phyloP scores from a whole-genome alignment of 225 moss, liverwort and hornwort genomes.

The Thuidium tamariscinum region DNA sequence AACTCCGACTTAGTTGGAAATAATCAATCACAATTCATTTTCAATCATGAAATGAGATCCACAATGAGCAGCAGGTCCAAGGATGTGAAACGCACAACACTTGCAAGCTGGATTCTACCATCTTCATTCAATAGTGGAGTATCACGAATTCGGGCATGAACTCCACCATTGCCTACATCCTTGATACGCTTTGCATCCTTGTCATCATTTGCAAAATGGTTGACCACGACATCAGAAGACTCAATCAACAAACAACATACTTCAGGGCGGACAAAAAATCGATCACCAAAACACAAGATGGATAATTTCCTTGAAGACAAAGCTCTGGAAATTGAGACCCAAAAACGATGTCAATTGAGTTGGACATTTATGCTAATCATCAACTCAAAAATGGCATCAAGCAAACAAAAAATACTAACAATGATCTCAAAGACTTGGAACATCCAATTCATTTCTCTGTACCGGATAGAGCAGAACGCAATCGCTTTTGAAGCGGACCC shows the following conservation, averaged over 20 bases:
- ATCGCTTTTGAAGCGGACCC: not conserved
- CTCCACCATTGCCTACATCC: not conserved
- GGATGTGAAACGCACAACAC: not conserved
- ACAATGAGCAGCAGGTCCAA: too few relatives aligned
- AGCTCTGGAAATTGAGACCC: not conserved
- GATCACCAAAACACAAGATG: not conserved
- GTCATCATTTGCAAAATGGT: not conserved
- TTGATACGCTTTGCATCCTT: not conserved
- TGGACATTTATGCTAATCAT: not conserved
- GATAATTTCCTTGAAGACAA: not conserved
- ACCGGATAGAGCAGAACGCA: not conserved
- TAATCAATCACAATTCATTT: not conserved
- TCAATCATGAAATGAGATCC: not conserved
- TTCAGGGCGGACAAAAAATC: not conserved
- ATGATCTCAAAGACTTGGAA: not conserved
- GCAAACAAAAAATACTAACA: not conserved
- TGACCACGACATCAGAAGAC: too few relatives aligned
- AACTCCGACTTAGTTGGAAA: not conserved
- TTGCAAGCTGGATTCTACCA: not conserved
- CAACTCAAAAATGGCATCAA: not conserved
- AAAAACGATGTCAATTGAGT: too few relatives aligned
- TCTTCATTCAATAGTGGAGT: not conserved
- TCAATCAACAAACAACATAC: not conserved
- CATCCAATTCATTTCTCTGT: not conserved
- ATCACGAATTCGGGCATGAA: too few relatives aligned